Percentiles rank a stretch among this genome's conserved stretches.
phyloP scores from a whole-genome alignment of 2,329 filamentous ascomycete species.

The Colletotrichum lentis region DNA sequence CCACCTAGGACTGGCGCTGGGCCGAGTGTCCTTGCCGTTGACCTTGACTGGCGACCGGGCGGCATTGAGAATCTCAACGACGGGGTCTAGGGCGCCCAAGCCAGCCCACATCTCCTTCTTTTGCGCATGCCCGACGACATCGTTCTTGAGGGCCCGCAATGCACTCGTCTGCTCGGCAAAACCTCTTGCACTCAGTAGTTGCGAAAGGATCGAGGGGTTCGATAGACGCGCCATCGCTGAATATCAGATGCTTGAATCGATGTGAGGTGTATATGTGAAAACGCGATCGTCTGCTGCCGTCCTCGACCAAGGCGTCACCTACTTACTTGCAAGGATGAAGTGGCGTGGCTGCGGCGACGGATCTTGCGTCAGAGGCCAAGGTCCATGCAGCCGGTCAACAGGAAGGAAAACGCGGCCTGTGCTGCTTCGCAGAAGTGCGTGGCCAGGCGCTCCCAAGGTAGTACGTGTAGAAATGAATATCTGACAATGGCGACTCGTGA shows the following conservation, averaged over 20 bases:
- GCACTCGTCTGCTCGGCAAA: conserved; percentile 64
- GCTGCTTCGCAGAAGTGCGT: conserved; percentile 18
- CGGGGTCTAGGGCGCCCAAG: conserved; percentile 71
- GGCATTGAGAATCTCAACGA: conserved; percentile 57
- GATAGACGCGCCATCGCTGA: conserved; percentile 62
- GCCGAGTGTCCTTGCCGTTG: conserved; percentile 52
- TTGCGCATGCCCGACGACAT: conserved; percentile 85
- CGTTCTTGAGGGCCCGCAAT: conserved; percentile 83
- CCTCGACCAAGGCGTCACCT: conserved; percentile 29
- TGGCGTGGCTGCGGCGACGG: conserved; percentile 24
- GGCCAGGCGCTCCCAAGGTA: background rate
- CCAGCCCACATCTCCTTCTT: conserved; percentile 83
- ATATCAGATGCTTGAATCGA: background rate
- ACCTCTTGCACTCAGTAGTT: conserved; percentile 64
- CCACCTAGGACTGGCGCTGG: conserved; percentile 40
- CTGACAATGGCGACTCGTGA: background rate
- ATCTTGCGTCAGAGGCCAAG: conserved; percentile 35
- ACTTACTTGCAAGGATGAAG: conserved; percentile 23
- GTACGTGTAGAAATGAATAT: conserved; percentile 1
- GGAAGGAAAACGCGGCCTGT: conserved; percentile 23
- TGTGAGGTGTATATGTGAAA: background rate
- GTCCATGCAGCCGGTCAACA: conserved; percentile 34
- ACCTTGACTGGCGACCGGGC: conserved; percentile 46
- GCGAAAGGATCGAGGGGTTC: conserved; percentile 62
- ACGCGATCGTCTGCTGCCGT: conserved; percentile 25